These are phyloP conservation scores for Colletotrichum neosansevieriae DNA, from an alignment of 2,329 filamentous ascomycete species.

Conservation along the genomic window DNA sequence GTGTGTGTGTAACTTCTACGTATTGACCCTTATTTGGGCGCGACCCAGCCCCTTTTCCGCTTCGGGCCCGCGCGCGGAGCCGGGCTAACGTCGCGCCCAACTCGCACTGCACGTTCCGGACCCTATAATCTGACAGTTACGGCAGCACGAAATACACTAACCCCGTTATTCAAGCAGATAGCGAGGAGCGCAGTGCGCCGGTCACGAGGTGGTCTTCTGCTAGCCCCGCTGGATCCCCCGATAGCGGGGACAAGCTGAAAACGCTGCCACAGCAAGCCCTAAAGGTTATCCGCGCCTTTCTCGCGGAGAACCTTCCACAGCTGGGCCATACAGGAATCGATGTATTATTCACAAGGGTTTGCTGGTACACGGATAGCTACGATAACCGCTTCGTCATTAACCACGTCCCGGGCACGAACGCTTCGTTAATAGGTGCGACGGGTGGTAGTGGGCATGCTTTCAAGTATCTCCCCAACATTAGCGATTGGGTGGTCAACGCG, in stretches of 20 bases:
- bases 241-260: slow-evolving; percentile 37
- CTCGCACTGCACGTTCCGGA: too few relatives aligned
- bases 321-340: slow-evolving; percentile 48
- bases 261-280: slow-evolving; percentile 43
- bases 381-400: slow-evolving; percentile 63
- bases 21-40: too few relatives aligned
- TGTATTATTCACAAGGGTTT: slow-evolving; percentile 59
- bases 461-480: slow-evolving; percentile 71
- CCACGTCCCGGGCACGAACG: slow-evolving; percentile 51
- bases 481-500: slow-evolving; percentile 65
- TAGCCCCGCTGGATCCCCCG: background rate
- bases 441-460: slow-evolving; percentile 73
- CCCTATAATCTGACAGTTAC: too few relatives aligned
- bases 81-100: too few relatives aligned
- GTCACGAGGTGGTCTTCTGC: slow-evolving; percentile 51
- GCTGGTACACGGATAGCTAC: slow-evolving; percentile 71
- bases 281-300: slow-evolving; percentile 47
- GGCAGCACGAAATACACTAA: slow-evolving; percentile 54
- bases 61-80: too few relatives aligned
- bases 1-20: too few relatives aligned
- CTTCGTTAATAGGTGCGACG: slow-evolving; percentile 66
- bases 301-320: slow-evolving; percentile 57
- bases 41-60: too few relatives aligned
- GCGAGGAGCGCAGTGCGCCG: slow-evolving; percentile 53
- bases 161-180: slow-evolving; percentile 49